These are phyloP conservation scores for Phytophthora fragariaefolia DNA, from an alignment of 352 stramenopile genomes.

Conservation along the genomic window DNA sequence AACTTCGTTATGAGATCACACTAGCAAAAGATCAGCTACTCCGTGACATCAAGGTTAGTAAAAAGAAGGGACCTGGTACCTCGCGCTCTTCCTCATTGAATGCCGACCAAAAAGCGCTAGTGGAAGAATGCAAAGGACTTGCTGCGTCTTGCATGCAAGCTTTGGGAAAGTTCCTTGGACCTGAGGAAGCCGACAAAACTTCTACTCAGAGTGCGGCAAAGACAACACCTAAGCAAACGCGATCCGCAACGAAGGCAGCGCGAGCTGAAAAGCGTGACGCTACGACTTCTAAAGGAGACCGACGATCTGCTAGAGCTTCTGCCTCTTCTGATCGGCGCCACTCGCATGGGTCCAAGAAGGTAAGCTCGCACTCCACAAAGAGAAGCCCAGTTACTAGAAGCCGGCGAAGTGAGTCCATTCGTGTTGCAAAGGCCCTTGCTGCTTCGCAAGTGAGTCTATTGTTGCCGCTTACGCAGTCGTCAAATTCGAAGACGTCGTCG, in stretches of 20 bases:
- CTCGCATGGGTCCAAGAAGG: conserved; percentile 27
- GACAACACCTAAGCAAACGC: conserved; percentile 8
- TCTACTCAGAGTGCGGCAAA: conserved; percentile 4
- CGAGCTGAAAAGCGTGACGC: conserved; percentile 21
- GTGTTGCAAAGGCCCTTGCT: conserved; percentile 39
- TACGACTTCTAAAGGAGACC: conserved; percentile 15
- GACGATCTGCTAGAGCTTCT: conserved; percentile 6
- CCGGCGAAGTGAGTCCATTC: conserved; percentile 36
- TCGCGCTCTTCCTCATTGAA: conserved; percentile 18
- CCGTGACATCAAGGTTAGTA: conserved; percentile 35
- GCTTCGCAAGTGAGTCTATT: conserved; percentile 22
- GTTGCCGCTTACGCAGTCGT: conserved; percentile 16
- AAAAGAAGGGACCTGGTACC: conserved; percentile 6
- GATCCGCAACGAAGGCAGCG: conserved; percentile 20
- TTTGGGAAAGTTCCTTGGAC: conserved; percentile 65
- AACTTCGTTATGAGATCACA: conserved; percentile 70
- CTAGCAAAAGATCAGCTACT: conserved; percentile 54
- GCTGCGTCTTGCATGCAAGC: conserved; percentile 65
- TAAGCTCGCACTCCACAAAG: conserved; percentile 8
- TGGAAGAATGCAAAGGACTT: conserved; percentile 72
- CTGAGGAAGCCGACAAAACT: background rate
- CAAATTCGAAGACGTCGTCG: conserved; percentile 21
- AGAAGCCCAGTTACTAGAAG: conserved; percentile 23
- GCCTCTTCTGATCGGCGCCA: conserved; percentile 24
- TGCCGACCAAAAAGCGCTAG: conserved; percentile 48